phyloP scores from a whole-genome alignment of 306 rosid species.

The Inga oerstediana region DNA sequence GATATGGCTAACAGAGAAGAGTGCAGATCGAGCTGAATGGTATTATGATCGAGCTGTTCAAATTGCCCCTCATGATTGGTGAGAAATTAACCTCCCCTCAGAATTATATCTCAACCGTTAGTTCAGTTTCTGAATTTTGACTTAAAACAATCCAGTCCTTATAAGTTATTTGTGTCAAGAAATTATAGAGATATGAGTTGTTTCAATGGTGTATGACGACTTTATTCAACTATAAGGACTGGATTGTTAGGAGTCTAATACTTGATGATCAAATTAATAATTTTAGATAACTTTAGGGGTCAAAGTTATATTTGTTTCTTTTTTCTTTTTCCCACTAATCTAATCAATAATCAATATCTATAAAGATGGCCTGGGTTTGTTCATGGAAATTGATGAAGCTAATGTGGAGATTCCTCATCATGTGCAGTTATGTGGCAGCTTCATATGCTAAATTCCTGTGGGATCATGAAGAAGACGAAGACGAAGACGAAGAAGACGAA shows the following conservation, averaged over 20 bases:
- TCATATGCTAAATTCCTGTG: slow-evolving; percentile 83
- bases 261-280: background rate
- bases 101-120: background rate
- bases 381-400: slow-evolving; percentile 18
- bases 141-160: background rate
- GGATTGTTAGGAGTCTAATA: background rate
- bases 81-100: background rate
- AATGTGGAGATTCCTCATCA: background rate
- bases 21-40: slow-evolving; percentile 62
- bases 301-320: no score
- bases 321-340: no score
- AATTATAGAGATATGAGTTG: background rate
- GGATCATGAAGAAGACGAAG: slow-evolving; percentile 67
- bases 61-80: slow-evolving; percentile 73
- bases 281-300: background rate
- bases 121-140: background rate
- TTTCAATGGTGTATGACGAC: background rate
- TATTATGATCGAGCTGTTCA: slow-evolving; percentile 77
- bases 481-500: slow-evolving; percentile 52
- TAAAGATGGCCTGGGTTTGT: background rate
- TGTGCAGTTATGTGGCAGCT: slow-evolving; percentile 72
- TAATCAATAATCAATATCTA: background rate
- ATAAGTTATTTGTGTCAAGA: background rate
- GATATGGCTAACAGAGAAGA: slow-evolving; percentile 67
- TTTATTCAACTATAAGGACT: background rate